phyloP scores from a whole-genome alignment of 1,139 yeast species.

The Hyphopichia wangnamkhiaoensis region DNA sequence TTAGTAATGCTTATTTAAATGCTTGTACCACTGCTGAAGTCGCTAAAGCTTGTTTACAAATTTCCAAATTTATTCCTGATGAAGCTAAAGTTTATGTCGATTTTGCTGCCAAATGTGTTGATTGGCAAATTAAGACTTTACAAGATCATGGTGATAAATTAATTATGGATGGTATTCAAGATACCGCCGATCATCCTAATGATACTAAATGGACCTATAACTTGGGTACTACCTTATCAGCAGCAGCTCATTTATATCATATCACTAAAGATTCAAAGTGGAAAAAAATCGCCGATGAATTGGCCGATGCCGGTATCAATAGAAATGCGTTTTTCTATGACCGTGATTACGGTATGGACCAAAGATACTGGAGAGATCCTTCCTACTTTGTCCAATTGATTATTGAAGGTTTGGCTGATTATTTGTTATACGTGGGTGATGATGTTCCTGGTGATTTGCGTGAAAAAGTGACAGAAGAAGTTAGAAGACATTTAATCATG shows the following conservation, averaged over 20 bases:
- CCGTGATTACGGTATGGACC: slow-evolving; percentile 59
- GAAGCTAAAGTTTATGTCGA: slow-evolving; percentile 46
- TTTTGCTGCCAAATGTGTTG: slow-evolving; percentile 56
- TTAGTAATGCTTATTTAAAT: slow-evolving; percentile 58
- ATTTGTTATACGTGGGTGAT: slow-evolving; percentile 49
- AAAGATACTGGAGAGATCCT: slow-evolving; percentile 66
- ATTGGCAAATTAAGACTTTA: slow-evolving; percentile 54
- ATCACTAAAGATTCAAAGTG: slow-evolving; percentile 57
- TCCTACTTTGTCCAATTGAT: slow-evolving; percentile 65
- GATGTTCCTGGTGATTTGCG: slow-evolving; percentile 45
- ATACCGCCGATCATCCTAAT: slow-evolving; percentile 45
- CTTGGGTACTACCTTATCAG: slow-evolving; percentile 64
- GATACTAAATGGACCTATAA: slow-evolving; percentile 69
- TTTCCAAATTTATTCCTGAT: slow-evolving; percentile 53
- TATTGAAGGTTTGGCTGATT: slow-evolving; percentile 71
- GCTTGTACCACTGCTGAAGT: slow-evolving; percentile 72
- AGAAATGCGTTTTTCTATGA: slow-evolving; percentile 60
- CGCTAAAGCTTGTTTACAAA: slow-evolving; percentile 65
- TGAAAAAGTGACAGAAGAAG: slow-evolving; percentile 40
- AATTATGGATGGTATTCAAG: slow-evolving; percentile 64
- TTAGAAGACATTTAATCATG: slow-evolving; percentile 52
- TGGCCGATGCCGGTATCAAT: slow-evolving; percentile 62
- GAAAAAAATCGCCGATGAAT: slow-evolving; percentile 55
- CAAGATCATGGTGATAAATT: slow-evolving; percentile 58
- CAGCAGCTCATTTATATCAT: slow-evolving; percentile 52